Percentiles rank a stretch among this genome's conserved stretches.
phyloP scores from a whole-genome alignment of 305 asterid species.

The Fraxinus velutina region DNA sequence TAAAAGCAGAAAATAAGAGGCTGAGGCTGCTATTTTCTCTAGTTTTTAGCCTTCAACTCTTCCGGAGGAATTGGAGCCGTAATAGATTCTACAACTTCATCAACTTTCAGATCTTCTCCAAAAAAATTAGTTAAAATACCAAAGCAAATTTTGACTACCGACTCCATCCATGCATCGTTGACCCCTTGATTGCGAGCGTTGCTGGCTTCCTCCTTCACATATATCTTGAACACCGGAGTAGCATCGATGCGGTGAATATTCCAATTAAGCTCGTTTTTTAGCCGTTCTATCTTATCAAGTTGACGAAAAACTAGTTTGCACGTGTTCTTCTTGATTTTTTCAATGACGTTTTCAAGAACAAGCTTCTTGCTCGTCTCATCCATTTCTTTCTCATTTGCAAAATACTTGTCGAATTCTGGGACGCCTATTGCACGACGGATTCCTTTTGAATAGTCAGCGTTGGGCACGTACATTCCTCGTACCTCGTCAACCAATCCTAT shows the following conservation, averaged over 20 bases:
- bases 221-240: constrained; percentile 8
- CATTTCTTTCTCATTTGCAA: background rate
- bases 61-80: background rate
- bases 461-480: background rate
- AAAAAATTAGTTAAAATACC: background rate
- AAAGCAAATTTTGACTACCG: constrained; percentile 16
- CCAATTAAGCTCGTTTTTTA: constrained; percentile 20
- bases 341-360: constrained; percentile 15
- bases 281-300: constrained; percentile 17
- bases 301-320: constrained; percentile 23
- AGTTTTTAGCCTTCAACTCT: background rate
- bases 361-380: constrained; percentile 12
- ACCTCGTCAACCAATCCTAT: constrained; percentile 28
- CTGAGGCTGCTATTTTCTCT: background rate
- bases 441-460: constrained; percentile 18
- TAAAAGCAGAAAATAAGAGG: background rate
- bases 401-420: constrained; percentile 27
- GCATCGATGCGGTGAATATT: constrained; percentile 31
- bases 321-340: constrained; percentile 24
- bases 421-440: constrained; percentile 28
- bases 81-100: background rate
- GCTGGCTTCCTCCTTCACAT: background rate
- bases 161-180: constrained; percentile 17
- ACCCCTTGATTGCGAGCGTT: background rate
- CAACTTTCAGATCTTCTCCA: background rate